A percentile compares a stretch with the other conserved stretches of the same genome.
phyloP scores from a whole-genome alignment of 2,329 filamentous ascomycete genomes.

The Colletotrichum spaethianum region DNA sequence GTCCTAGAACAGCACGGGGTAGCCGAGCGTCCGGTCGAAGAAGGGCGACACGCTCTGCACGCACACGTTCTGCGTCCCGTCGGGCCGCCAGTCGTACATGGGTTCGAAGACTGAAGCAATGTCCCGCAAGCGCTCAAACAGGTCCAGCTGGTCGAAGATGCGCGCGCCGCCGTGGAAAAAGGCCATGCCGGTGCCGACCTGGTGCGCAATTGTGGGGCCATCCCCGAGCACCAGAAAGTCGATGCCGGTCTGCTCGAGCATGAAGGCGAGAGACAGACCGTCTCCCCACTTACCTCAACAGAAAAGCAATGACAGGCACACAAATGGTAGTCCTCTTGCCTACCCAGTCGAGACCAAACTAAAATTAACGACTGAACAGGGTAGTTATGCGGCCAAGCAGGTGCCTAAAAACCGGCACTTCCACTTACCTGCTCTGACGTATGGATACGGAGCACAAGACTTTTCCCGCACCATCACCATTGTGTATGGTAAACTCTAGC shows the following conservation, averaged over 20 bases:
- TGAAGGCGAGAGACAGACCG: constrained; percentile 45
- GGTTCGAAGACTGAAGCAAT: constrained; percentile 41
- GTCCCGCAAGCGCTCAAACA: constrained; percentile 46
- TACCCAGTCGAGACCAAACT: too few species aligned
- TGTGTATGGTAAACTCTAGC: too few species aligned
- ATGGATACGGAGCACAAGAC: too few species aligned
- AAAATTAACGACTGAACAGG: too few species aligned
- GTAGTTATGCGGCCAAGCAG: too few species aligned
- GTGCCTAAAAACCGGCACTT: too few species aligned
- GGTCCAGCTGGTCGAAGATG: constrained; percentile 65
- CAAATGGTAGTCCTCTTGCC: too few species aligned
- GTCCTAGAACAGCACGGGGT: neutral
- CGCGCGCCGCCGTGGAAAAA: constrained; percentile 57
- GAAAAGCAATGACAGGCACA: too few species aligned
- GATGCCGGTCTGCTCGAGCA: constrained; percentile 60
- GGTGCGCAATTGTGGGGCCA: constrained; percentile 56
- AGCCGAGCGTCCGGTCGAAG: neutral
- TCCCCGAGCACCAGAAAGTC: constrained; percentile 65
- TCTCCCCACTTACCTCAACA: too few species aligned
- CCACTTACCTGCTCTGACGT: too few species aligned
- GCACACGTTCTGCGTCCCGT: constrained; percentile 27
- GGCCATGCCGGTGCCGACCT: constrained; percentile 63
- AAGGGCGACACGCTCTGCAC: neutral
- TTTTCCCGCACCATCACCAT: too few species aligned
- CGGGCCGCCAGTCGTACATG: constrained; percentile 7